Percentiles rank a stretch among this genome's conserved stretches.
phyloP scores from a whole-genome alignment of 1,284 basidiomycete species.

The Melampsora americana region DNA sequence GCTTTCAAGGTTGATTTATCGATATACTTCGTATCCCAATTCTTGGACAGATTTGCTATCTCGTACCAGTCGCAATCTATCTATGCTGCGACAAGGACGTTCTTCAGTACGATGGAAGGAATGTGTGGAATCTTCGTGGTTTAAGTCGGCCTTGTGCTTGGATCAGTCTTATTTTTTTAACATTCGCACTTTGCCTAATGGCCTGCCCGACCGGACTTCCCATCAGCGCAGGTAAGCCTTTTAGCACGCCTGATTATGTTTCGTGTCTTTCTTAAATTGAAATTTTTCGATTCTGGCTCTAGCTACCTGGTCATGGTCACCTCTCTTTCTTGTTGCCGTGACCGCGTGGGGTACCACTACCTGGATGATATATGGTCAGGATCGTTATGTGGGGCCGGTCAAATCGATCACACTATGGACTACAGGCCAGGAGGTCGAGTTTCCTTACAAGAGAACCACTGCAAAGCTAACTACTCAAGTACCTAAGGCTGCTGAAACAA shows the following conservation, averaged over 20 bases:
- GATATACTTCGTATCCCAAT: background rate
- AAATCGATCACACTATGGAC: slow-evolving; percentile 43
- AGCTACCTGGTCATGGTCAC: slow-evolving; percentile 41
- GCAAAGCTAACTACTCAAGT: background rate
- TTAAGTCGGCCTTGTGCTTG: slow-evolving; percentile 35
- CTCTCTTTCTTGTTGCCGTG: slow-evolving; percentile 17
- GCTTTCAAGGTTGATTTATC: background rate
- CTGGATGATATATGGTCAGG: slow-evolving; percentile 36
- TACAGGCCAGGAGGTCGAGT: slow-evolving; percentile 39
- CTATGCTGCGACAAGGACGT: slow-evolving; percentile 39
- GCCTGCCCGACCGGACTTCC: slow-evolving; percentile 36
- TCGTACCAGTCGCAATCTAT: slow-evolving; percentile 31
- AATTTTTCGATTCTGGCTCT: background rate
- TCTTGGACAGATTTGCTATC: slow-evolving; percentile 28
- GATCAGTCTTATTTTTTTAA: slow-evolving; percentile 24
- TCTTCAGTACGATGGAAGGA: slow-evolving; percentile 40
- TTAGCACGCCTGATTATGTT: background rate
- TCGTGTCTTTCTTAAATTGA: background rate
- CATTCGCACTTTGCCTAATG: slow-evolving; percentile 26
- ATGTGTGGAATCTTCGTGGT: slow-evolving; percentile 32
- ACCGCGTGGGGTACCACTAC: slow-evolving; percentile 10
- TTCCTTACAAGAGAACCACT: background rate
- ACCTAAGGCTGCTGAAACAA: background rate
- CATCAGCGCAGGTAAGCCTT: slow-evolving; percentile 22
- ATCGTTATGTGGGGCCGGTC: slow-evolving; percentile 30